Conservation (phyloP, 345 rosid genomes). For the Murraya paniculata region DNA sequence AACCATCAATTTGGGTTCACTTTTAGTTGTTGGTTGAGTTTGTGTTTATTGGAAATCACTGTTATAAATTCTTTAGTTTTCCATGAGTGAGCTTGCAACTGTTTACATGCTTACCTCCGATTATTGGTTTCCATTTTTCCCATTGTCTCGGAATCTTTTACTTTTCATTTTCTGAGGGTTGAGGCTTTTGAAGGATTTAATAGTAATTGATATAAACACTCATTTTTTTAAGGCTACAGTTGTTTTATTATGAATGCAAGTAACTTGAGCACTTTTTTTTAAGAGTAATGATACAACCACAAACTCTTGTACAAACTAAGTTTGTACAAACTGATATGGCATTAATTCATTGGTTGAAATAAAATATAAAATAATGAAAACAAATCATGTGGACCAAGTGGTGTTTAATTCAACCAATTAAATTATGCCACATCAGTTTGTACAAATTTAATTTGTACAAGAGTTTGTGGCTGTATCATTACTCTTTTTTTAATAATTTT, state of each 20-base stretch:
- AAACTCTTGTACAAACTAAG: too few species aligned
- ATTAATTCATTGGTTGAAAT: too few species aligned
- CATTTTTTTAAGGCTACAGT: not conserved
- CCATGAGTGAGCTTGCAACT: not conserved
- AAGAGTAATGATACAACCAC: too few species aligned
- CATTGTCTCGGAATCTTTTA: not conserved
- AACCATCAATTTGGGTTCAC: slow-evolving; percentile 12
- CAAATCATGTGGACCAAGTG: too few species aligned
- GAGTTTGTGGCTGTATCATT: too few species aligned
- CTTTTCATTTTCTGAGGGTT: not conserved
- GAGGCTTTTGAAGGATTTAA: not conserved
- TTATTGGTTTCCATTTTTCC: not conserved
- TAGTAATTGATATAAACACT: not conserved
- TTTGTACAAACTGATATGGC: too few species aligned
- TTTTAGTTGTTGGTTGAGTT: not conserved
- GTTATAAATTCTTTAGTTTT: slow-evolving; percentile 5
- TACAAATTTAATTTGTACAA: too few species aligned
- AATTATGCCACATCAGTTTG: too few species aligned
- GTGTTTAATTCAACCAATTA: too few species aligned
- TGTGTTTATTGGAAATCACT: slow-evolving; percentile 10
- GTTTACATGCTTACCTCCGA: not conserved
- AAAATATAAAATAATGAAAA: too few species aligned
- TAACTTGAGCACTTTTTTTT: not conserved
- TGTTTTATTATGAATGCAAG: slow-evolving; percentile 6
- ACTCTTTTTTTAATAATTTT: not conserved